Percentiles rank a stretch among this genome's conserved stretches.
These are phyloP conservation scores for Flagelloscypha sp. DNA, from an alignment of 768 basidiomycete species.

Conservation along the genomic window DNA sequence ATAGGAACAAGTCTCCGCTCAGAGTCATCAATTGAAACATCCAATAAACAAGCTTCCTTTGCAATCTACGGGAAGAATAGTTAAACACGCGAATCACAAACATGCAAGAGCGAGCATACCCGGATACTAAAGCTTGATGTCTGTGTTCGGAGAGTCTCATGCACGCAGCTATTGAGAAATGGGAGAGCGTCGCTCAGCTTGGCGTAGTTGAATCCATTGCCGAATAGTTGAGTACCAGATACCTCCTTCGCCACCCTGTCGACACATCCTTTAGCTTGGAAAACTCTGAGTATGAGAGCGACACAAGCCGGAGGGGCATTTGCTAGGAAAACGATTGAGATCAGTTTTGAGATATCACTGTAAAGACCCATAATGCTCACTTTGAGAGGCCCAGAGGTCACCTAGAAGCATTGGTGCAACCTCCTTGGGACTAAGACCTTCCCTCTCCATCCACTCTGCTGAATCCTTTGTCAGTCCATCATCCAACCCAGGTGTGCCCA, in stretches of 20 bases:
- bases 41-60: no score
- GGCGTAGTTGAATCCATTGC: neutral
- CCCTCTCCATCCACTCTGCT: neutral
- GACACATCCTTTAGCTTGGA: neutral
- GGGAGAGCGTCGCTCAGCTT: neutral
- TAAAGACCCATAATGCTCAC: no score
- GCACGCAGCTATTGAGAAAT: neutral
- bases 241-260: neutral
- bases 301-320: neutral
- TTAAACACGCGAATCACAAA: no score
- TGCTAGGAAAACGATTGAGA: no score
- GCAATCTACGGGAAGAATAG: no score
- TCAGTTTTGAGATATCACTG: no score
- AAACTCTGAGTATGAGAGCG: neutral
- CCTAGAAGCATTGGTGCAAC: neutral
- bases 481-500: neutral
- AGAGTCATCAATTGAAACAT: no score
- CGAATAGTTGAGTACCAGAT: neutral
- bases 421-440: neutral
- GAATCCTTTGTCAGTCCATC: neutral
- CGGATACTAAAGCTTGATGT: neutral
- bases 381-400: neutral
- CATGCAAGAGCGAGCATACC: no score
- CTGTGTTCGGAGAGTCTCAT: neutral
- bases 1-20: no score